A percentile compares a stretch with the other conserved stretches of the same genome.
These are phyloP conservation scores for Ustilago cynodontis DNA, from an alignment of 1,284 basidiomycete species.

Conservation along the genomic window DNA sequence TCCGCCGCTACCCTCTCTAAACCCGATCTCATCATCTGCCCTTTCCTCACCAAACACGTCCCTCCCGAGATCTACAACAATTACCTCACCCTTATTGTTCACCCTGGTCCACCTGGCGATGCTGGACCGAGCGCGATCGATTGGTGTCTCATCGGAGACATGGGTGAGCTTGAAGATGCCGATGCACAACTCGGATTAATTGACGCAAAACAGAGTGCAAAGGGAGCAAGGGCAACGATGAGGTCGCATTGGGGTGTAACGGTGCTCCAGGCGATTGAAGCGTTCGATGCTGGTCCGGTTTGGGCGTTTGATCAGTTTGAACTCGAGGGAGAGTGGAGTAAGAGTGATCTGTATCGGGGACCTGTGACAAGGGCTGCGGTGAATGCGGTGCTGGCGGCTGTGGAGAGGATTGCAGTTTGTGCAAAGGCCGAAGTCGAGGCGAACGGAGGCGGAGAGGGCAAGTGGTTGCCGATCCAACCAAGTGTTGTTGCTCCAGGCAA, in stretches of 20 bases:
- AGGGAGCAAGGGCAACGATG: constrained; percentile 30
- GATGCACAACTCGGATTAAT: constrained; percentile 67
- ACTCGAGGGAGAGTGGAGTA: constrained; percentile 60
- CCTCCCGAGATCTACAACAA: constrained; percentile 70
- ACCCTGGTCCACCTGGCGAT: constrained; percentile 73
- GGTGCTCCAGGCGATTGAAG: constrained; percentile 72
- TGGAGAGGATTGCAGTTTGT: constrained; percentile 64
- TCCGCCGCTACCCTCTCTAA: constrained; percentile 68
- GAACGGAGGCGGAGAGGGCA: not conserved
- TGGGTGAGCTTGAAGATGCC: constrained; percentile 66
- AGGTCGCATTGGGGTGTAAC: constrained; percentile 72
- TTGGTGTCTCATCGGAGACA: constrained; percentile 72
- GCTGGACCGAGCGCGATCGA: constrained; percentile 73
- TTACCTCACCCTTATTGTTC: constrained; percentile 72
- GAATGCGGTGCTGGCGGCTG: constrained; percentile 69
- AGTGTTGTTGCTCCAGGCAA: constrained; percentile 28
- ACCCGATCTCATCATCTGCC: constrained; percentile 72
- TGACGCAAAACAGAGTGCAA: constrained; percentile 47
- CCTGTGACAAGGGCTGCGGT: constrained; percentile 70
- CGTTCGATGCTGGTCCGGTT: constrained; percentile 72
- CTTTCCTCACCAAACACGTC: constrained; percentile 72
- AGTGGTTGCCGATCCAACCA: constrained; percentile 15
- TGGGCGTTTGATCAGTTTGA: constrained; percentile 73
- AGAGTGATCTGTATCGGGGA: constrained; percentile 72
- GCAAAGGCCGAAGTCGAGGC: constrained; percentile 8